Base-by-base conservation (phyloP, 2,329 filamentous ascomycete genomes). In the Trichoderma arundinaceum region DNA sequence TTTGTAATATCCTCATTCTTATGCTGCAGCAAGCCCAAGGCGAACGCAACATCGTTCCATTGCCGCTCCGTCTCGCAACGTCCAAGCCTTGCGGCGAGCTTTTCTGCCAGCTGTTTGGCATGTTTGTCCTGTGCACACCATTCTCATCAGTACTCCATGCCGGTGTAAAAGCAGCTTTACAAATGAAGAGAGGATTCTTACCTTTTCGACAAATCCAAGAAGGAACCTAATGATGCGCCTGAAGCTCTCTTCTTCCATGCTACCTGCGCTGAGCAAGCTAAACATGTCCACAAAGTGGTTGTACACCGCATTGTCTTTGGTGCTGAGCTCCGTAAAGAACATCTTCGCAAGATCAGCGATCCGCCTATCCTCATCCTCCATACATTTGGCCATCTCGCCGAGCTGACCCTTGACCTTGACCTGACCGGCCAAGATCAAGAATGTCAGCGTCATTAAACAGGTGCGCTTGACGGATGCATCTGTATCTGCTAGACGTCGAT, bases 251-350 rank as follows among this genome's bases (percentile, higher is more conserved):
- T 97, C 94, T 9, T 92, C 89, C 70, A 99, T 82, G 61, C 86
- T 86, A 71, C 96, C 94, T 0, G 93, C 91, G 66, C 92, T 95
- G 53, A 99, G 83, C 69, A 98, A 81, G 74, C 91, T 94, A 78
- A 99, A 99, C 92, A 99, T 98, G 76, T 99, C 95, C 33, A 99
- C 93, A 78, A 99, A 99, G 80, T 99, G 94, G 77, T 99, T 99
- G 78, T 99, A 99, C 2, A 99, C 92, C 2, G 95, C 95, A 74
- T 99, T 99, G 77, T 99, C 95, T 82, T 99, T 99, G 71, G 93
- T 97, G 68, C 94, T 93, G 64, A 99, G 85, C 78, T 99, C 95
- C 0, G 92, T 94, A 78, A 99, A 99, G 86, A 99, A 99, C 94
- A 98, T 98, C 66, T 92, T 86, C 13, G 93, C 92, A 74, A 99